phyloP scores from a whole-genome alignment of 345 rosid species.

The Schrenkiella parvula region DNA sequence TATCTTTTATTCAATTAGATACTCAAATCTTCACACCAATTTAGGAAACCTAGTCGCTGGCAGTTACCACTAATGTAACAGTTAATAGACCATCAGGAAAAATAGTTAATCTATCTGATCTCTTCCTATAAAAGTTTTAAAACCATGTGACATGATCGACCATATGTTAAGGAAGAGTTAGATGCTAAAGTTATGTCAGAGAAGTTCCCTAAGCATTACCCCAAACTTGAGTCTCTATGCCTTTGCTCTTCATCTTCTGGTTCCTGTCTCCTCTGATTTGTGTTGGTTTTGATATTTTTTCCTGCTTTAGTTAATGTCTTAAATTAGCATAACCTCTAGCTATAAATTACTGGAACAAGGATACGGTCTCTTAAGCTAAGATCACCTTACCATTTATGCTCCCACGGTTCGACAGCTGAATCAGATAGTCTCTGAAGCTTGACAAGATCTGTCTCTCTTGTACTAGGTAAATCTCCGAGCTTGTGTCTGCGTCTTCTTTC shows the following conservation, averaged over 20 bases:
- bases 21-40: not conserved
- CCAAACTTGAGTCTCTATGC: constrained; percentile 13
- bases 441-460: constrained; percentile 55
- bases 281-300: constrained; percentile 1
- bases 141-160: not conserved
- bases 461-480: constrained; percentile 42
- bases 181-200: not conserved
- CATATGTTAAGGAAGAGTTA: not conserved
- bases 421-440: constrained; percentile 48
- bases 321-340: not conserved
- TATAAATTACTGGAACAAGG: not conserved
- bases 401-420: constrained; percentile 42
- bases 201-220: constrained; percentile 1
- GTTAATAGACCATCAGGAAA: not conserved
- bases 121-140: not conserved
- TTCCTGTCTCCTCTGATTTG: constrained; percentile 2
- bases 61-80: not conserved
- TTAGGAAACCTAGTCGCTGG: not conserved
- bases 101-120: not conserved
- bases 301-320: constrained; percentile 1
- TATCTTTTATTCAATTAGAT: not conserved
- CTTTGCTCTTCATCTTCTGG: constrained; percentile 9
- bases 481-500: constrained; percentile 26
- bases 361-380: not conserved
- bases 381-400: constrained; percentile 46